Evolutionary conservation across 2,329 filamentous ascomycete genomes (phyloP).

Genomic region (Myriosclerotinia duriaeana): DNA sequence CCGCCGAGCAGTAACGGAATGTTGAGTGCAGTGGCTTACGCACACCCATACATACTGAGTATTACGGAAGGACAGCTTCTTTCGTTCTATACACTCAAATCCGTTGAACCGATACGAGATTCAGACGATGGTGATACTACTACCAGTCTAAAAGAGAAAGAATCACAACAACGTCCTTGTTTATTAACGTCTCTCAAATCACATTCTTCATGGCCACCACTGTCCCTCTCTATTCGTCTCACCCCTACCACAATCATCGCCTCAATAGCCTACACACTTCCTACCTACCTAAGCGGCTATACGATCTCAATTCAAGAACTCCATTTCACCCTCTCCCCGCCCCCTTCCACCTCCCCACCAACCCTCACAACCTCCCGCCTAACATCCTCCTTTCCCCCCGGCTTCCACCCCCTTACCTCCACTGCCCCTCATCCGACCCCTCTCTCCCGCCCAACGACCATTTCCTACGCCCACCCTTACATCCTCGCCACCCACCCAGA

Average conservation of each 20-base stretch:
- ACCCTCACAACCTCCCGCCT: slow-evolving; percentile 13
- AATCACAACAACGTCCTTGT: slow-evolving; percentile 34
- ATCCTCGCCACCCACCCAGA: slow-evolving; percentile 67
- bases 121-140: neutral
- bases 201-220: slow-evolving; percentile 72
- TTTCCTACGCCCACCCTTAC: slow-evolving; percentile 61
- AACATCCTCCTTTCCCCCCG: neutral
- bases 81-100: slow-evolving; percentile 64
- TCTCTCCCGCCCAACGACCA: slow-evolving; percentile 31
- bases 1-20: slow-evolving; percentile 40
- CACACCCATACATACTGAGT: slow-evolving; percentile 73
- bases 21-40: slow-evolving; percentile 69
- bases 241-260: slow-evolving; percentile 66
- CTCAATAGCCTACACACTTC: slow-evolving; percentile 82
- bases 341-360: neutral
- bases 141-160: neutral
- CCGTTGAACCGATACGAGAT: neutral
- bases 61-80: slow-evolving; percentile 73
- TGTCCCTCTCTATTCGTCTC: slow-evolving; percentile 79
- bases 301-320: slow-evolving; percentile 84
- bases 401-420: slow-evolving; percentile 12
- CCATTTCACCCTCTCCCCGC: slow-evolving; percentile 21
- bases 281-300: slow-evolving; percentile 76
- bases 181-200: slow-evolving; percentile 79
- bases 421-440: neutral